Conservation (phyloP, 108 stramenopile species). For the Stephanodiscus minutulus region DNA sequence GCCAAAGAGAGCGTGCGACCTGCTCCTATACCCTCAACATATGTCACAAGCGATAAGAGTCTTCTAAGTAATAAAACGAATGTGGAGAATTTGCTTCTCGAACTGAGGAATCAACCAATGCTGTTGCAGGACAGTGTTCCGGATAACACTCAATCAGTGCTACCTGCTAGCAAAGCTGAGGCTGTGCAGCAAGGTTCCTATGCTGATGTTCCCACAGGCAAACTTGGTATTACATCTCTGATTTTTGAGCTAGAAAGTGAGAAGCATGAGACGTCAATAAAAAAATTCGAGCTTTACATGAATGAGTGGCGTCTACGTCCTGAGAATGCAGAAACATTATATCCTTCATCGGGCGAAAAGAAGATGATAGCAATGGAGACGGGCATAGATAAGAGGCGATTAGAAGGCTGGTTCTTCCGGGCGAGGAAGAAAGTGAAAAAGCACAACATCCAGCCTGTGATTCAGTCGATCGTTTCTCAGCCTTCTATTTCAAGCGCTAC, state of each 20-base stretch:
- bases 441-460: background rate
- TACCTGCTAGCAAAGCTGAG: background rate
- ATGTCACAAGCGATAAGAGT: background rate
- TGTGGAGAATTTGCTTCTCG: constrained; percentile 10
- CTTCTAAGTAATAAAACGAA: background rate
- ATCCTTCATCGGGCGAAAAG: constrained; percentile 9
- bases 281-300: constrained; percentile 7
- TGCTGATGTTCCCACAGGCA: background rate
- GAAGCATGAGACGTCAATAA: background rate
- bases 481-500: background rate
- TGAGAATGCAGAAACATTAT: background rate
- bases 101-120: constrained; percentile 8
- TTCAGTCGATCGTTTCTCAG: background rate
- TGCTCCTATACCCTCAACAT: constrained; percentile 1
- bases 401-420: constrained; percentile 36
- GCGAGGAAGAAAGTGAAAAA: constrained; percentile 23
- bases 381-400: constrained; percentile 24
- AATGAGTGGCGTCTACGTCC: constrained; percentile 4
- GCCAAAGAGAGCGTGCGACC: background rate
- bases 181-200: background rate
- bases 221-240: constrained; percentile 2
- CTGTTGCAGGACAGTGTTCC: background rate
- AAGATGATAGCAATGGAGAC: constrained; percentile 14
- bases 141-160: background rate
- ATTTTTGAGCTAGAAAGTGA: background rate